A percentile compares a stretch with the other conserved stretches of the same genome.
These are phyloP conservation scores for Selaginella tamariscina DNA, from an alignment of 75 land plant genomes.

Conservation along the genomic window DNA sequence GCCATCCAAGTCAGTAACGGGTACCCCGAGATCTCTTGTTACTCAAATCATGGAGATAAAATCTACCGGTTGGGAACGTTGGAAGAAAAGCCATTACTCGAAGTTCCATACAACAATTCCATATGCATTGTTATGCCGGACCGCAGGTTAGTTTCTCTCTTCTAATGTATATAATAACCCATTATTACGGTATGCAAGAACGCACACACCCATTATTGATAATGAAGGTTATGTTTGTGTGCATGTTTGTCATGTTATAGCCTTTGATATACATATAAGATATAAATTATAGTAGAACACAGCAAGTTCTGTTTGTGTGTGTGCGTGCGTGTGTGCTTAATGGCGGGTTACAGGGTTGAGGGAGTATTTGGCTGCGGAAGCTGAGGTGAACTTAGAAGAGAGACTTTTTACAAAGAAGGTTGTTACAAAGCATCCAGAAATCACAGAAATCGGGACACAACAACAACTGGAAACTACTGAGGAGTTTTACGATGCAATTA, in stretches of 20 bases:
- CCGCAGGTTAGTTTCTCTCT: slow-evolving; percentile 7
- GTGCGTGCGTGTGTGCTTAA: not conserved
- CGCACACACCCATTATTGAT: no score
- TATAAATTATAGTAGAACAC: not conserved
- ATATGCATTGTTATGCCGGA: slow-evolving; percentile 9
- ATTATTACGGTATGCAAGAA: no score
- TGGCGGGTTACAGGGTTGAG: slow-evolving; percentile 65
- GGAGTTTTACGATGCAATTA: slow-evolving; percentile 89
- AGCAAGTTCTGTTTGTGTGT: not conserved
- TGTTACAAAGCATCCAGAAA: not conserved
- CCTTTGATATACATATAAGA: no score
- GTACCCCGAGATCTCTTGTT: slow-evolving; percentile 1
- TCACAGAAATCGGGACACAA: not conserved
- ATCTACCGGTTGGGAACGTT: slow-evolving; percentile 10
- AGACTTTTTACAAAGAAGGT: slow-evolving; percentile 2
- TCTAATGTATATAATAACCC: no score
- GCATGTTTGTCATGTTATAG: no score
- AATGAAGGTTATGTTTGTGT: no score
- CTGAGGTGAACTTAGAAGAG: slow-evolving; percentile 17
- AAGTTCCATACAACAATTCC: slow-evolving; percentile 8
- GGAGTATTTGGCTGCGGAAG: slow-evolving; percentile 76
- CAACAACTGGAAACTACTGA: slow-evolving; percentile 27
- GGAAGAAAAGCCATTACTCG: slow-evolving; percentile 15
- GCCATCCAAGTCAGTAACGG: not conserved
- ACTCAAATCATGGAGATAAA: slow-evolving; percentile 11